Evolutionary conservation across 306 rosid genomes (phyloP).

Genomic region (Vigna reflexopilosa): DNA sequence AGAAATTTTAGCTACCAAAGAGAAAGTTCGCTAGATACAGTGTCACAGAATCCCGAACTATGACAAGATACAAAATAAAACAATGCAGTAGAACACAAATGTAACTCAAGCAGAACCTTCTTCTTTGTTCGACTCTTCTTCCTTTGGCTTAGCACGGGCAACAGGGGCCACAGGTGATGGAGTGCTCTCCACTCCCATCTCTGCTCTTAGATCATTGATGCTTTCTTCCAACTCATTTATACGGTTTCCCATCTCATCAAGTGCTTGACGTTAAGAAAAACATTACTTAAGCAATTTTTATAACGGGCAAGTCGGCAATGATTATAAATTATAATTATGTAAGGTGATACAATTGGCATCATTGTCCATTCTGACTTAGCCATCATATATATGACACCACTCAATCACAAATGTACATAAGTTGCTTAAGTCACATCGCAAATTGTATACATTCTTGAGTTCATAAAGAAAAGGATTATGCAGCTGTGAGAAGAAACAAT

Average conservation of each 20-base stretch:
- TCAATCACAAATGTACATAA: not conserved
- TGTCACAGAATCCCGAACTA: slow-evolving; percentile 33
- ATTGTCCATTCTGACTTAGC: slow-evolving; percentile 1
- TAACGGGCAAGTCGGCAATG: slow-evolving; percentile 24
- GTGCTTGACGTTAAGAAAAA: slow-evolving; percentile 69
- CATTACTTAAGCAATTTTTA: slow-evolving; percentile 34
- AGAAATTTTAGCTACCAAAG: slow-evolving; percentile 32
- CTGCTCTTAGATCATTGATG: slow-evolving; percentile 74
- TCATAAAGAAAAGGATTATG: not conserved
- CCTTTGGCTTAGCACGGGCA: slow-evolving; percentile 53
- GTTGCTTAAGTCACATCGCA: not conserved
- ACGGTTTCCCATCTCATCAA: slow-evolving; percentile 90
- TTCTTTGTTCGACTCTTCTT: slow-evolving; percentile 62
- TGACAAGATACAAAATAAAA: slow-evolving; percentile 26
- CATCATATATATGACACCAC: slow-evolving; percentile 21
- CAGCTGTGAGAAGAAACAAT: not conserved
- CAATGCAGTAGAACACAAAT: slow-evolving; percentile 11
- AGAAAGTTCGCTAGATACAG: slow-evolving; percentile 10
- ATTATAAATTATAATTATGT: not conserved
- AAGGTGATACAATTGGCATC: slow-evolving; percentile 13
- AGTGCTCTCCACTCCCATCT: slow-evolving; percentile 82
- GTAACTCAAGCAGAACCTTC: slow-evolving; percentile 60
- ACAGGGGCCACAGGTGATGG: slow-evolving; percentile 64
- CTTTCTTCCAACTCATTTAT: slow-evolving; percentile 86
- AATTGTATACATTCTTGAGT: slow-evolving; percentile 5